Percentiles rank a stretch among this genome's conserved stretches.
Conservation (phyloP, 202 grass and related monocot genomes). For the Tripidium arundinaceum region DNA sequence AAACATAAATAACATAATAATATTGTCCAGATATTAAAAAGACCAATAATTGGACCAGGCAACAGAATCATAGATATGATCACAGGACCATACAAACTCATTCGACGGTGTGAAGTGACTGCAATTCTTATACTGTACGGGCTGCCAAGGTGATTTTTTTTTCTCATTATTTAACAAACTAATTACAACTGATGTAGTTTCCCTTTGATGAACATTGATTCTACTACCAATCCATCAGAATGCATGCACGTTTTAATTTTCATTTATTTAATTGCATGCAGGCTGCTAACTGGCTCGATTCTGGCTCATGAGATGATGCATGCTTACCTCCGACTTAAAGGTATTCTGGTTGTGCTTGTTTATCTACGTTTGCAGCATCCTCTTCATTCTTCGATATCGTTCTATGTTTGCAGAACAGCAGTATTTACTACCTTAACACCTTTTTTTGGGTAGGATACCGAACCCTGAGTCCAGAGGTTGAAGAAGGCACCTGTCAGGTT, state of each 20-base stretch:
- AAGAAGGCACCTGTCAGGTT: slow-evolving; percentile 98
- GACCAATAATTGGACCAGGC: slow-evolving; percentile 74
- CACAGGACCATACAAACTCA: slow-evolving; percentile 50
- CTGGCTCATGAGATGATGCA: slow-evolving; percentile 99
- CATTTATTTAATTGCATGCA: slow-evolving; percentile 35
- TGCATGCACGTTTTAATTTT: neutral
- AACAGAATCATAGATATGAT: slow-evolving; percentile 70
- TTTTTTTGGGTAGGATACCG: slow-evolving; percentile 55
- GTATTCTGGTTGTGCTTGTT: slow-evolving; percentile 38
- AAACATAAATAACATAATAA: neutral
- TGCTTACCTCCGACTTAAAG: slow-evolving; percentile 94
- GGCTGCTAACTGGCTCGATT: slow-evolving; percentile 88
- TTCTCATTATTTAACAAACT: neutral
- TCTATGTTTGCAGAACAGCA: neutral
- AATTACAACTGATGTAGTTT: slow-evolving; percentile 7
- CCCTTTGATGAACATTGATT: neutral
- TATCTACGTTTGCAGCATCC: slow-evolving; percentile 26
- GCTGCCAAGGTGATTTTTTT: slow-evolving; percentile 63
- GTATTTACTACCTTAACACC: neutral
- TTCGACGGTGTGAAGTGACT: slow-evolving; percentile 78
- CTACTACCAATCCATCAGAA: neutral
- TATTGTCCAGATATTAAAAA: slow-evolving; percentile 57
- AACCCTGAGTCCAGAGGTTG: slow-evolving; percentile 57
- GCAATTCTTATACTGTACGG: slow-evolving; percentile 88
- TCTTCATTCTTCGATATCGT: neutral